A percentile compares a stretch with the other conserved stretches of the same genome.
Evolutionary conservation across 2,329 filamentous ascomycete genomes (phyloP).

Genomic region (Fusarium torulosum): DNA sequence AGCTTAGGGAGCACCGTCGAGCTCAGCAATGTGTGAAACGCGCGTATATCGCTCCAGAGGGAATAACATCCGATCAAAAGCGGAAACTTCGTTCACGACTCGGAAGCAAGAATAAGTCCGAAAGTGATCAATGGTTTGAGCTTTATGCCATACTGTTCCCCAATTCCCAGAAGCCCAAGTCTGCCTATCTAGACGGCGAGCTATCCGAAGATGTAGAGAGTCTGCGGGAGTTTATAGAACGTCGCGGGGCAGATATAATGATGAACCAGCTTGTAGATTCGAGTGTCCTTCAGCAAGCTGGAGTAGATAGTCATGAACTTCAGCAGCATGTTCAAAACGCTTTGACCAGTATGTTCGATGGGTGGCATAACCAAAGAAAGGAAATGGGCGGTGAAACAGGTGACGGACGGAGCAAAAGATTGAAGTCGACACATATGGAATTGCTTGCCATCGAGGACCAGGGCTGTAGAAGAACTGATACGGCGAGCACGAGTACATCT

Average conservation of each 20-base stretch:
- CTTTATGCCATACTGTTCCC: constrained; percentile 3
- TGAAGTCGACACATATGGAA: background rate
- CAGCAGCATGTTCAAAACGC: background rate
- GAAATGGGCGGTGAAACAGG: background rate
- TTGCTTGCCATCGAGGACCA: background rate
- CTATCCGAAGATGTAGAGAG: constrained; percentile 2
- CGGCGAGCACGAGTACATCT: constrained; percentile 5
- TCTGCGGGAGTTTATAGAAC: constrained; percentile 10
- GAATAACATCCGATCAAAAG: constrained; percentile 1
- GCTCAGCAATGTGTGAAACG: constrained; percentile 7
- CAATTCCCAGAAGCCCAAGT: background rate
- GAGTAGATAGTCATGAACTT: background rate
- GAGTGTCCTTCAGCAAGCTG: background rate
- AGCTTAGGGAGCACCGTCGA: background rate
- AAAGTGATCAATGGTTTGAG: constrained; percentile 17
- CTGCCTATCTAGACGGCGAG: constrained; percentile 4
- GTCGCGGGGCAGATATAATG: constrained; percentile 1
- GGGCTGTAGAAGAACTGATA: background rate
- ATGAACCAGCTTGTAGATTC: background rate
- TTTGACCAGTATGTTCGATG: background rate
- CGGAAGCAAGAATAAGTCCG: background rate
- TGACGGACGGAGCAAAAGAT: background rate
- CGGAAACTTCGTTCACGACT: constrained; percentile 1
- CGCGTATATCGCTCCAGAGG: constrained; percentile 1
- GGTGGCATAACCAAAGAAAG: background rate